These are phyloP conservation scores for Colletotrichum tofieldiae DNA, from an alignment of 2,329 filamentous ascomycete genomes.

Conservation along the genomic window DNA sequence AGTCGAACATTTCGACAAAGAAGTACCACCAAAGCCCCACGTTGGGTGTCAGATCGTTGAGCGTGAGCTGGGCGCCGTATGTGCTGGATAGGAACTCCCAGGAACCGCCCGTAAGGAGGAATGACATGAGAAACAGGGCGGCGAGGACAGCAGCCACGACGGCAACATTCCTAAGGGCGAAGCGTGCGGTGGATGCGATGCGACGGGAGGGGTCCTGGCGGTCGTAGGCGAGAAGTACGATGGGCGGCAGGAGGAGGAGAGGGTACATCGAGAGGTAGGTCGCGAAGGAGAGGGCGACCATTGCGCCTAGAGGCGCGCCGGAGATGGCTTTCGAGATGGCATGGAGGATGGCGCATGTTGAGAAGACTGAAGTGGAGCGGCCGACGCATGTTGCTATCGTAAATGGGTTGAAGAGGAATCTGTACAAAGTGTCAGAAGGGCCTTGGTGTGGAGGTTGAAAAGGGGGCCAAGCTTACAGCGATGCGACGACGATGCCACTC, in stretches of 20 bases:
- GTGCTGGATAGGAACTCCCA: conserved; percentile 92
- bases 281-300: conserved; percentile 89
- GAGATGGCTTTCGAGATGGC: conserved; percentile 85
- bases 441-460: conserved; percentile 58
- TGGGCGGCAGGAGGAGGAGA: conserved; percentile 85
- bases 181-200: conserved; percentile 59
- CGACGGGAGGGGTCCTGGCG: conserved; percentile 60
- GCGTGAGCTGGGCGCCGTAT: conserved; percentile 91
- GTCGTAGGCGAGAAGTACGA: conserved; percentile 87
- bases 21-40: conserved; percentile 99
- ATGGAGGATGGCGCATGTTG: conserved; percentile 88
- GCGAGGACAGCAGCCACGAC: conserved; percentile 70
- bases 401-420: conserved; percentile 95
- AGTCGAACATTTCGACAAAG: conserved; percentile 99
- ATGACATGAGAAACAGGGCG: conserved; percentile 80
- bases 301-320: conserved; percentile 81
- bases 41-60: conserved; percentile 95
- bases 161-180: conserved; percentile 68
- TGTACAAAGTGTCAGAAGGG: conserved; percentile 85
- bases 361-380: conserved; percentile 90
- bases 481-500: conserved; percentile 82
- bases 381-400: conserved; percentile 93
- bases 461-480: conserved; percentile 72
- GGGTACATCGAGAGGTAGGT: conserved; percentile 95
- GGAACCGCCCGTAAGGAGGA: conserved; percentile 79